phyloP scores from a whole-genome alignment of 805 yeast species.

The Suhomyces kilbournensis region DNA sequence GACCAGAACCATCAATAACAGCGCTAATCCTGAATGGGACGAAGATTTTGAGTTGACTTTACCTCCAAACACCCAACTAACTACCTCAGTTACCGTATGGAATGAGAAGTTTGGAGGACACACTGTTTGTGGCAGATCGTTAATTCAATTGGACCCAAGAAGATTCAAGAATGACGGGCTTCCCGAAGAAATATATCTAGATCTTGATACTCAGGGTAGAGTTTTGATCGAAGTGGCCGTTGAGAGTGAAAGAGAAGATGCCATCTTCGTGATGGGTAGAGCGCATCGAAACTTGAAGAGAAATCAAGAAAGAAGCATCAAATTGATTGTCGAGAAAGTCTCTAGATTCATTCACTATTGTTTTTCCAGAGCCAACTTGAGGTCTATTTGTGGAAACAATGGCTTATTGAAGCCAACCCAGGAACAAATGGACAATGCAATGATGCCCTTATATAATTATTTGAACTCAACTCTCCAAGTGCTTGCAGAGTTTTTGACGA shows the following conservation, averaged over 20 bases:
- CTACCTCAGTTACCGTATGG: slow-evolving; percentile 67
- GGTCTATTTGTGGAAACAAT: slow-evolving; percentile 49
- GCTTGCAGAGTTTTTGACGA: slow-evolving; percentile 56
- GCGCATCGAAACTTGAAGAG: slow-evolving; percentile 64
- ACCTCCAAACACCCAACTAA: slow-evolving; percentile 39
- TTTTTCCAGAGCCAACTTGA: slow-evolving; percentile 57
- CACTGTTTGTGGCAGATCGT: slow-evolving; percentile 63
- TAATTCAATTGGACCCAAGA: slow-evolving; percentile 58
- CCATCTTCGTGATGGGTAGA: slow-evolving; percentile 75
- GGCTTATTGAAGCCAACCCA: slow-evolving; percentile 44
- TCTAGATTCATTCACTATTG: slow-evolving; percentile 57
- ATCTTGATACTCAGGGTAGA: slow-evolving; percentile 67
- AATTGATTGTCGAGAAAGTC: slow-evolving; percentile 71
- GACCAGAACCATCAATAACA: slow-evolving; percentile 61
- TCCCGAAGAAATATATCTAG: slow-evolving; percentile 57
- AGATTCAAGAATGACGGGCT: slow-evolving; percentile 65
- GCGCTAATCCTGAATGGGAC: slow-evolving; percentile 77
- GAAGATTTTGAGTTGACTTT: slow-evolving; percentile 69
- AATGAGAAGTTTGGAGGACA: slow-evolving; percentile 56
- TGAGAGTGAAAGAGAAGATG: slow-evolving; percentile 78
- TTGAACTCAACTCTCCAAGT: slow-evolving; percentile 65
- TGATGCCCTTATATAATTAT: slow-evolving; percentile 72
- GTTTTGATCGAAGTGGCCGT: slow-evolving; percentile 64
- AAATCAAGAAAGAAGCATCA: slow-evolving; percentile 63
- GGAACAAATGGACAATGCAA: slow-evolving; percentile 56